Evolutionary conservation across 208 protist genomes (phyloP).

Genomic region (Angomonas ambiguus): DNA sequence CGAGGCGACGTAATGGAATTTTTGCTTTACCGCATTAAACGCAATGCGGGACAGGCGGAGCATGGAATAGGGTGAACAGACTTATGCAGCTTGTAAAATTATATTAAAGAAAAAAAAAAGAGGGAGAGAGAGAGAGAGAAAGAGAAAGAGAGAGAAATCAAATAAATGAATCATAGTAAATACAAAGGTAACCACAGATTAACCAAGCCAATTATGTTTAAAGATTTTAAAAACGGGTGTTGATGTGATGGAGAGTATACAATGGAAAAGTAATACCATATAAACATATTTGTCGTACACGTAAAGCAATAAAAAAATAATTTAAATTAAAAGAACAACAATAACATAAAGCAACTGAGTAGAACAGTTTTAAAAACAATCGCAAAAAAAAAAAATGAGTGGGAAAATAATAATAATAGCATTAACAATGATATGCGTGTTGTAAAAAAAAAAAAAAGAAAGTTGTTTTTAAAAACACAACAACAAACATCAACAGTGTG

Average conservation of each 20-base stretch:
- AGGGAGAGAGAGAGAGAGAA: neutral
- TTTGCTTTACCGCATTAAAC: neutral
- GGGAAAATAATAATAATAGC: neutral
- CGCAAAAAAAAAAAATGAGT: neutral
- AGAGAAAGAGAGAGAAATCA: neutral
- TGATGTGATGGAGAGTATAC: too few species aligned
- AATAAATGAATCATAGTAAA: neutral
- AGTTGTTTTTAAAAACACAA: neutral
- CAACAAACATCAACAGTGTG: too few species aligned
- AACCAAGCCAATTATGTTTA: neutral
- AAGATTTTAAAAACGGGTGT: too few species aligned
- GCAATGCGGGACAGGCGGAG: neutral
- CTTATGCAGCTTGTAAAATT: neutral
- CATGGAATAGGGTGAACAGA: too few species aligned
- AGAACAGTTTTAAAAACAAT: too few species aligned
- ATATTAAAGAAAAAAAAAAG: neutral
- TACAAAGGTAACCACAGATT: neutral
- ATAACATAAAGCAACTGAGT: too few species aligned
- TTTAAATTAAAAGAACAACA: too few species aligned
- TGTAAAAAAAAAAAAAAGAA: constrained; percentile 5
- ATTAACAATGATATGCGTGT: neutral
- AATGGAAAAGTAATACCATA: too few species aligned
- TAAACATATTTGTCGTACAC: too few species aligned
- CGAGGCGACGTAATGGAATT: constrained; percentile 35
- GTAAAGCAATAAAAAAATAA: too few species aligned